A percentile compares a stretch with the other conserved stretches of the same genome.
phyloP scores from a whole-genome alignment of 768 basidiomycete species.

The Mycena alexandri region DNA sequence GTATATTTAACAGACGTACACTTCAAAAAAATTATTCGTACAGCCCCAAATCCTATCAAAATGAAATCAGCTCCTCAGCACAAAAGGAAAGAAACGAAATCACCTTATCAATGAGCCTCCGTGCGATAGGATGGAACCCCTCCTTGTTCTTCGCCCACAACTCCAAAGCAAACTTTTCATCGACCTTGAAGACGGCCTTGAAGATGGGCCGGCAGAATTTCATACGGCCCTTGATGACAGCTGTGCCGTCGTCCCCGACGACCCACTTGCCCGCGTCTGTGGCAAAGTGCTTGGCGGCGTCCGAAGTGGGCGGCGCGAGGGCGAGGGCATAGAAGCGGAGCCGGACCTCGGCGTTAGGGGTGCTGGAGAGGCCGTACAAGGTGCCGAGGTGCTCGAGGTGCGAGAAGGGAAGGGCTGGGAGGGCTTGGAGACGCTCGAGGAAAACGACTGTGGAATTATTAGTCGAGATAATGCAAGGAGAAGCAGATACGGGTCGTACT shows the following conservation, averaged over 20 bases:
- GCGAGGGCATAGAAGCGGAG: constrained; percentile 83
- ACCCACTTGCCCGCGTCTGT: constrained; percentile 75
- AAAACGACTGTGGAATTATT: constrained; percentile 79
- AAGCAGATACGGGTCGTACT: too few species aligned
- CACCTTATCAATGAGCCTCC: constrained; percentile 84
- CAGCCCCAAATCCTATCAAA: constrained; percentile 19
- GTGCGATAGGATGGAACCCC: constrained; percentile 83
- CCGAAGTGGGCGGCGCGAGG: constrained; percentile 61
- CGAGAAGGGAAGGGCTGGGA: constrained; percentile 67
- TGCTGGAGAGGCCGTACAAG: constrained; percentile 61
- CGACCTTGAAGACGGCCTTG: constrained; percentile 65
- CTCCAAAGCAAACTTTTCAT: constrained; percentile 63
- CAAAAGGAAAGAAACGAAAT: neutral
- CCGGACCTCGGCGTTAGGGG: constrained; percentile 84
- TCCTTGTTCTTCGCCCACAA: constrained; percentile 62
- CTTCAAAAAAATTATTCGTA: constrained; percentile 8
- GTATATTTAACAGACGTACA: too few species aligned
- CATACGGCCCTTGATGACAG: constrained; percentile 84
- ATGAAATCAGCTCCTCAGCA: neutral
- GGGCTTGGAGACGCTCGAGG: constrained; percentile 80
- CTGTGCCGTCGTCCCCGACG: constrained; percentile 71
- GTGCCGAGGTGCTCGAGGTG: constrained; percentile 73
- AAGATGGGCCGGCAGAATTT: constrained; percentile 86
- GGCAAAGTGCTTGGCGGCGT: constrained; percentile 64
- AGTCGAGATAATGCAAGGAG: too few species aligned